These are phyloP conservation scores for Candida ponderosae DNA, from an alignment of 805 yeast species.

Conservation along the genomic window DNA sequence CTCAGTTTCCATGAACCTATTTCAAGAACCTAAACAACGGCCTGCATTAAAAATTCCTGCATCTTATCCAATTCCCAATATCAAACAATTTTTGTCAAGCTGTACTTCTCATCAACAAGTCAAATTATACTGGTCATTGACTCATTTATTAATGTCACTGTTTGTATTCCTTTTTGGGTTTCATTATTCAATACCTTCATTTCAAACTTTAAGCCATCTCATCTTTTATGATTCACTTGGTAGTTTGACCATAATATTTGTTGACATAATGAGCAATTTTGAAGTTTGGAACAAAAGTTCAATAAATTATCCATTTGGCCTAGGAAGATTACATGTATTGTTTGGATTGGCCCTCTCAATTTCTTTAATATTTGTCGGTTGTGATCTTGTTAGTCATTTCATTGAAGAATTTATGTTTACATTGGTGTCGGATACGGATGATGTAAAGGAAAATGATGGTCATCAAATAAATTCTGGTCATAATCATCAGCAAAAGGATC, in stretches of 20 bases:
- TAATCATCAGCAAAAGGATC: constrained; percentile 18
- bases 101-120: constrained; percentile 49
- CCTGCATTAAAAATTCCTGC: constrained; percentile 76
- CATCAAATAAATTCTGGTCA: constrained; percentile 13
- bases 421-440: constrained; percentile 23
- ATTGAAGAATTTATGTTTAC: constrained; percentile 59
- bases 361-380: constrained; percentile 82
- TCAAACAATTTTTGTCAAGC: constrained; percentile 53
- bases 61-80: constrained; percentile 36
- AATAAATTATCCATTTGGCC: constrained; percentile 82
- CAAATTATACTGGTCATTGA: constrained; percentile 48
- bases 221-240: constrained; percentile 83
- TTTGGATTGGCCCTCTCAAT: constrained; percentile 83
- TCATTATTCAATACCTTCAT: constrained; percentile 44
- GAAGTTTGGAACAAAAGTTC: constrained; percentile 86
- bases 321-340: constrained; percentile 84
- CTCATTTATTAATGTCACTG: constrained; percentile 50
- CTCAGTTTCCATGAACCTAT: constrained; percentile 90
- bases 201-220: constrained; percentile 78
- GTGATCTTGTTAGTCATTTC: constrained; percentile 82
- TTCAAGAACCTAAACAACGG: constrained; percentile 81
- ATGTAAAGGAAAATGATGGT: constrained; percentile 1
- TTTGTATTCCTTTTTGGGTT: constrained; percentile 55
- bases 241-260: constrained; percentile 58
- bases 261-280: constrained; percentile 81